Evolutionary conservation across 2,329 filamentous ascomycete species (phyloP).

Genomic region (Diplocarpon rosae): DNA sequence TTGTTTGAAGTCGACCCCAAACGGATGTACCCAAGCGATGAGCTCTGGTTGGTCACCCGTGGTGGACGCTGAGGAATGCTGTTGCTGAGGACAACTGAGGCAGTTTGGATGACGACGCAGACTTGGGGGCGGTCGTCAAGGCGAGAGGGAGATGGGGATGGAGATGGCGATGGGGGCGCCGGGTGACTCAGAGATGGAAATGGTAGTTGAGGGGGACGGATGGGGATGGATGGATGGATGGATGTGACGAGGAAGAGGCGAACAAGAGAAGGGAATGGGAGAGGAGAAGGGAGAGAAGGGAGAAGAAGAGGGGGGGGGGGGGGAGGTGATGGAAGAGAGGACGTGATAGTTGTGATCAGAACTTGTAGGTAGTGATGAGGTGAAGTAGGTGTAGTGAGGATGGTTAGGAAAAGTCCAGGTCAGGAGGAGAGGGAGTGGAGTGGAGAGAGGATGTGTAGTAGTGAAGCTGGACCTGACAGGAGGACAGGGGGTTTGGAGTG

Average conservation of each 20-base stretch:
- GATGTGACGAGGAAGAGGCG: conserved; percentile 26
- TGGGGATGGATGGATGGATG: conserved; percentile 12
- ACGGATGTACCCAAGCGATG: conserved; percentile 10
- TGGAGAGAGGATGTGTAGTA: too few relatives aligned
- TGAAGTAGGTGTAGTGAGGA: neutral
- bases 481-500: too few relatives aligned
- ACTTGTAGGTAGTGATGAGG: conserved; percentile 1
- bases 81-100: conserved; percentile 15
- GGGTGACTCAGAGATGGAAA: neutral
- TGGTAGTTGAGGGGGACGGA: conserved; percentile 5
- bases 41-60: conserved; percentile 4
- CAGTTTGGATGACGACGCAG: conserved; percentile 15
- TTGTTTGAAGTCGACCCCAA: conserved; percentile 1
- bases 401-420: too few relatives aligned
- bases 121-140: conserved; percentile 11
- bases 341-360: conserved; percentile 17
- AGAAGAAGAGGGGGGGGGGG: conserved; percentile 21
- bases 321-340: conserved; percentile 18
- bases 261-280: conserved; percentile 26
- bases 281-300: conserved; percentile 25
- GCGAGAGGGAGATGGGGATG: conserved; percentile 8
- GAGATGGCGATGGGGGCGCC: conserved; percentile 9
- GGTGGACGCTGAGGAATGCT: conserved; percentile 11
- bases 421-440: too few relatives aligned
- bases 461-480: too few relatives aligned